A percentile compares a stretch with the other conserved stretches of the same genome.
Evolutionary conservation across 2,329 filamentous ascomycete genomes (phyloP).

Genomic region (Fusarium siculi): DNA sequence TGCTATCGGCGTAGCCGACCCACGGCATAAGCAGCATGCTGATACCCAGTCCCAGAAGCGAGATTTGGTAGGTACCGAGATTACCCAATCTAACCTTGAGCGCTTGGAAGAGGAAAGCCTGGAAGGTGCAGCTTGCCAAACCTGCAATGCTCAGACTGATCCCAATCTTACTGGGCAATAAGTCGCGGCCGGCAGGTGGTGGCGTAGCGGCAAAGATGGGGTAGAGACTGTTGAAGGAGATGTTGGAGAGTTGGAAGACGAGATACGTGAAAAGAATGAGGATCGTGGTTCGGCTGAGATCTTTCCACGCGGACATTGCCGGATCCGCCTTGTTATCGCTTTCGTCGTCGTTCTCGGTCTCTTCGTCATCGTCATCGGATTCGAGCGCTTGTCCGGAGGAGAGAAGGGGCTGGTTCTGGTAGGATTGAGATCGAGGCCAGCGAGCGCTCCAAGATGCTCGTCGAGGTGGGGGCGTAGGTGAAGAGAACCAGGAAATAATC

Average conservation of each 20-base stretch:
- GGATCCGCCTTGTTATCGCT: conserved; percentile 27
- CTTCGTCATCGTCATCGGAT: conserved; percentile 42
- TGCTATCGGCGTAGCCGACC: conserved; percentile 78
- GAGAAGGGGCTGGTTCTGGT: conserved; percentile 45
- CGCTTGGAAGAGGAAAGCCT: conserved; percentile 84
- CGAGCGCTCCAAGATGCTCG: conserved; percentile 52
- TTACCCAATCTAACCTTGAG: conserved; percentile 86
- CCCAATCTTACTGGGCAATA: conserved; percentile 84
- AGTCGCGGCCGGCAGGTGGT: conserved; percentile 78
- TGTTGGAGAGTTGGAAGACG: conserved; percentile 92
- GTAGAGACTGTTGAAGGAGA: conserved; percentile 94
- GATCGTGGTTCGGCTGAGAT: conserved; percentile 82
- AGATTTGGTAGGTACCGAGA: conserved; percentile 81
- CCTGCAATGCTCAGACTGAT: conserved; percentile 87
- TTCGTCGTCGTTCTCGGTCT: conserved; percentile 42
- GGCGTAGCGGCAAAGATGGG: conserved; percentile 87
- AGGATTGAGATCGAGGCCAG: conserved; percentile 48
- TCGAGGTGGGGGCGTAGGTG: conserved; percentile 31
- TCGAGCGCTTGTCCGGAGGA: conserved; percentile 30
- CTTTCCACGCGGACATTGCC: conserved; percentile 54
- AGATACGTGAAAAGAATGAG: conserved; percentile 86
- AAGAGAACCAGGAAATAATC: conserved; percentile 45
- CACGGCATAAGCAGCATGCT: conserved; percentile 91
- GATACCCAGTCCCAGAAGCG: conserved; percentile 81
- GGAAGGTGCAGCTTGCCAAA: conserved; percentile 86